Evolutionary conservation across 108 stramenopile species (phyloP), one percentile per base, ranked within the genome.

Genomic region (Schizochytrium sp.): DNA sequence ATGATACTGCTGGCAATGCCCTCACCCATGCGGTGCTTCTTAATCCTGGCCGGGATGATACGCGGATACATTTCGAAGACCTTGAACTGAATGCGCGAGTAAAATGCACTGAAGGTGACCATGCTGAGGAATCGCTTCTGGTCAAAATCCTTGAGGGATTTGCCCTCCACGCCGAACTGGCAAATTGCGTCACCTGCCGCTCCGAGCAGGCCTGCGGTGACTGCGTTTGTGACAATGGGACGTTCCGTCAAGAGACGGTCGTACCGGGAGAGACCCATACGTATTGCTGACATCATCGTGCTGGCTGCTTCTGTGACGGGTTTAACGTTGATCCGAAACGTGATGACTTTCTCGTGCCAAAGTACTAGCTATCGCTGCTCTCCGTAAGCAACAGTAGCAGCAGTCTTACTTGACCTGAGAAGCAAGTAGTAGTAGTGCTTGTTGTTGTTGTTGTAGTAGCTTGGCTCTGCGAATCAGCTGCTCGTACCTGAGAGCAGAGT

Each of bases 31-130:
- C 50, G 76, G 5, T 28, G 10, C 45, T 40, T 46, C 76, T 55
- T 55, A 53, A 83, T n/a, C 0, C 15, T n/a, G 53, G 76, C 76
- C 15, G 76, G 76, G 50, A 83, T 47, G 50, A 83, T 83, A 5
- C 53, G 47, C 17, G 76, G 76, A 53, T 83, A 83, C 45, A 83
- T 47, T 40, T 49, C 28, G n/a, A 83, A 83, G 50, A 83, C 28
- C 50, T 55, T 49, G 47, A 83, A 55, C n/a, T 49, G n/a, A 40
- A 83, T 40, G 17, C 50, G 47, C 50, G 50, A 55, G 53, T 83
- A 83, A 50, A 83, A 83, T n/a, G 76, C 76, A 40, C 76, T 83
- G 55, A 83, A 83, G 50, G 76, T 83, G 76, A 38, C 53, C 50
- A 83, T 55, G 50, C 76, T 55, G 47, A 83, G 50, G n/a, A 83